phyloP scores from a whole-genome alignment of 352 stramenopile genomes.

The Phytopythium cucurbitacearum region DNA sequence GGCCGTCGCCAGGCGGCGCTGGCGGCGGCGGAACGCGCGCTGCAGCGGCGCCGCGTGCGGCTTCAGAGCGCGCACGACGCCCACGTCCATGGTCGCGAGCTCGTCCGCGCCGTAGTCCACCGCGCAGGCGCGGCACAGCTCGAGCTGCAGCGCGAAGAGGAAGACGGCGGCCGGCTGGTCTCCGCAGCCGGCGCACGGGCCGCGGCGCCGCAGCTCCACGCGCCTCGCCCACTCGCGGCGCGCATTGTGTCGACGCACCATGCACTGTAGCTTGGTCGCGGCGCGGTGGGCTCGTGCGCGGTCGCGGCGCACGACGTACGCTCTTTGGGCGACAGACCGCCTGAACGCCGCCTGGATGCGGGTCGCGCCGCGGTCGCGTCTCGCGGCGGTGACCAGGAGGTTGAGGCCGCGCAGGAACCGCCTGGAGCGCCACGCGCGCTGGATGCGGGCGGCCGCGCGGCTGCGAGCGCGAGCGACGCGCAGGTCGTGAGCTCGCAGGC shows the following conservation, averaged over 20 bases:
- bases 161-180: conserved; percentile 31
- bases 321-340: conserved; percentile 10
- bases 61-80: conserved; percentile 27
- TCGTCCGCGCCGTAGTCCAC: conserved; percentile 7
- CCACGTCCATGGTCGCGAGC: conserved; percentile 16
- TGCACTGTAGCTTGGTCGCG: conserved; percentile 39
- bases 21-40: conserved; percentile 32
- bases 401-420: no score
- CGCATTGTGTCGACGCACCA: conserved; percentile 25
- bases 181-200: conserved; percentile 39
- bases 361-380: conserved; percentile 9
- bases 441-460: conserved; percentile 17
- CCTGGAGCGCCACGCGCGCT: conserved; percentile 21
- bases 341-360: conserved; percentile 22
- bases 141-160: conserved; percentile 19
- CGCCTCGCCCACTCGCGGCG: conserved; percentile 27
- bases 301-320: conserved; percentile 22
- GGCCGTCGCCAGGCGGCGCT: conserved; percentile 7
- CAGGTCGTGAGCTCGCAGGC: no score
- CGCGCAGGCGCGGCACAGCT: conserved; percentile 34
- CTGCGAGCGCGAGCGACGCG: no score
- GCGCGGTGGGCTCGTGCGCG: conserved; percentile 23
- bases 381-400: neutral
- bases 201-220: conserved; percentile 23
- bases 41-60: conserved; percentile 19